Base-by-base conservation (phyloP, 2,329 filamentous ascomycete genomes). In the Rhynchosporium agropyri region DNA sequence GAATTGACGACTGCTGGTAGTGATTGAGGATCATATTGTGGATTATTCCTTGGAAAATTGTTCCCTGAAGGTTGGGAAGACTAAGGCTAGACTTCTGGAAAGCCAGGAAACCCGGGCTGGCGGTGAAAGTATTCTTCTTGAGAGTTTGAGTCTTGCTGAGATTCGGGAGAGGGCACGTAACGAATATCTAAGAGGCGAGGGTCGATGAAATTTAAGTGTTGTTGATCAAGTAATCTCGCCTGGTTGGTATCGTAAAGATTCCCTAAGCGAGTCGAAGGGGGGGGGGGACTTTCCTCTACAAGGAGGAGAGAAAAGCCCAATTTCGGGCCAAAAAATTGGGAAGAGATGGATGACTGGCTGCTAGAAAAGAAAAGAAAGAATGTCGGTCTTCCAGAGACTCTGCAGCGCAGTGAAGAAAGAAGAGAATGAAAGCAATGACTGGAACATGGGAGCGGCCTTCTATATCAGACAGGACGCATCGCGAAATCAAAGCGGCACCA, bases 291-390 rank as follows among this genome's bases (percentile, higher is more conserved):
- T 31, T 49, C 26, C 46, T 49, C 46, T 49, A 49, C 46, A 12
- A 49, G 4, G 46, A 49, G n/a, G 20, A 49, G 46, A 49, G 46
- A 49, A 49, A 49, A 49, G 46, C 46, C 46, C 46, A 12, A 49
- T 49, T 20, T 49, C 26, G 3, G 28, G 46, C 46, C 28, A 49
- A 26, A 26, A 26, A 26, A 15, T 43, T 20, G 42, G 26, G 15
- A 15, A 46, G 20, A 49, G 26, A 29, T 29, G 10, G 12, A 26
- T 49, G 46, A 49, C 46, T 49, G 46, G 26, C 46, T 31, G 46
- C 46, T 5, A 29, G 46, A 49, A 49, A 29, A 10, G 26, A 28
- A 49, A 46, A 3, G 20, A 49, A 29, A 49, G 46, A 49, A 49
- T 49, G 46, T 12, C 13, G 46, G 46, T 49, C 46, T 49, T 49